Evolutionary conservation across 306 rosid genomes (phyloP), one percentile per base, ranked within the genome.

Genomic region (Castanea mollissima): DNA sequence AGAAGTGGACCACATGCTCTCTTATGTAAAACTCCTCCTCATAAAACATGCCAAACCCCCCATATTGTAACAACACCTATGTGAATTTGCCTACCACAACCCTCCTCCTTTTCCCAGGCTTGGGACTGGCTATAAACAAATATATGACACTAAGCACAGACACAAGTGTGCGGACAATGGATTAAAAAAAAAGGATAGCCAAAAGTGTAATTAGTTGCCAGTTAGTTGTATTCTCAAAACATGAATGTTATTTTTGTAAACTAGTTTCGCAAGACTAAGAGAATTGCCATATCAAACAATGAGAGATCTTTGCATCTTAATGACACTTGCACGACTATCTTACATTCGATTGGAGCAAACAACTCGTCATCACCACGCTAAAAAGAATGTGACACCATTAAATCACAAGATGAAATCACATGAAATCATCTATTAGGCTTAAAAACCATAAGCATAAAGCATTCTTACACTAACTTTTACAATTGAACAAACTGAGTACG

Each of bases 141-240:
- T 41, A 38, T 7, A 38, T 0, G 46, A 38, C 46, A 38, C 46
- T 38, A 38, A 7, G 10, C 44, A 38, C 44, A 38, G 0, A 38
- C 44, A 1, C 2, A 38, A 38, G 10, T 0, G 0, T 1, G 44
- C 0, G 10, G 5, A 21, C 6, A n/a, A 0, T 6, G 23, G 20
- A n/a, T 27, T 2, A 1, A 1, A 25, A n/a, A 25, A 57, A 20
- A 20, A 7, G 34, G 6, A 32, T 6, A 65, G 13, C 54, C 3
- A 49, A 49, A 49, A 29, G 34, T 3, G 27, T 32, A 32, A 12
- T 1, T 6, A 4, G 16, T 65, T 15, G 0, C 29, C 23, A 16
- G 21, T 0, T 4, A 64, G n/a, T 16, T 64, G 44, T 52, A 67
- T 19, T 21, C 72, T 32, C 44, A 23, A 67, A 67, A 67, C 25